Percentiles rank a stretch among this genome's conserved stretches.
These are phyloP conservation scores for Neonothopanus nambi DNA, from an alignment of 1,284 basidiomycete species.

Conservation along the genomic window DNA sequence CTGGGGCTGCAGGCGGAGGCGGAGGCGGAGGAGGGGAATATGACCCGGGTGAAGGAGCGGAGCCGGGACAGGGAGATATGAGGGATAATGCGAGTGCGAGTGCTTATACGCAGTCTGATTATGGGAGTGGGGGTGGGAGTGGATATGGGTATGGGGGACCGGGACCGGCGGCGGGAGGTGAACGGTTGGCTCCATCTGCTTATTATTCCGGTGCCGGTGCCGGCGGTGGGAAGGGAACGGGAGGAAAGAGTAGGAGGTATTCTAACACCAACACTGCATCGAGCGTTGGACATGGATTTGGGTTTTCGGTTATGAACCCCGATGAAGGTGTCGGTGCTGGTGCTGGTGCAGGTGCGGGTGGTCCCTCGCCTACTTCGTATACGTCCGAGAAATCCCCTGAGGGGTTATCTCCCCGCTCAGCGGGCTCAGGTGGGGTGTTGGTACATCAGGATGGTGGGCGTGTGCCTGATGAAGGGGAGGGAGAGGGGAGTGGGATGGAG, in stretches of 20 bases:
- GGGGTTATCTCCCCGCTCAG: neutral
- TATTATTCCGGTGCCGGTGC: neutral
- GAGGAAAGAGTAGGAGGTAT: neutral
- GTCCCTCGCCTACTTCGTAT: neutral
- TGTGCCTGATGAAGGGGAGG: neutral
- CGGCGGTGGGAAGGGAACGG: neutral
- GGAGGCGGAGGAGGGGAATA: no score
- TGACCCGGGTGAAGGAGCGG: no score
- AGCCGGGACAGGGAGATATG: no score
- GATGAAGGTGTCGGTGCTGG: neutral
- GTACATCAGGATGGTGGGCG: slow-evolving; percentile 17
- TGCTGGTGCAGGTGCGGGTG: slow-evolving; percentile 2
- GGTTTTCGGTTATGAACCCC: slow-evolving; percentile 2
- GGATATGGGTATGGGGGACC: no score
- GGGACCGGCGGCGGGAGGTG: no score
- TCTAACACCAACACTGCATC: no score
- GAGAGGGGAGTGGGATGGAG: slow-evolving; percentile 1
- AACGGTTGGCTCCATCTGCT: no score
- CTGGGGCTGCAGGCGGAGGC: no score
- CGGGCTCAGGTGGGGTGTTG: neutral
- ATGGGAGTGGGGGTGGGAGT: no score
- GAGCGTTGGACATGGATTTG: neutral
- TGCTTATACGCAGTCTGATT: no score
- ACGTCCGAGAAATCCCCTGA: neutral
- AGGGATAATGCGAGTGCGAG: no score